Evolutionary conservation across 192 early-diverging fungal species (phyloP).

Genomic region (Entomortierella lignicola): DNA sequence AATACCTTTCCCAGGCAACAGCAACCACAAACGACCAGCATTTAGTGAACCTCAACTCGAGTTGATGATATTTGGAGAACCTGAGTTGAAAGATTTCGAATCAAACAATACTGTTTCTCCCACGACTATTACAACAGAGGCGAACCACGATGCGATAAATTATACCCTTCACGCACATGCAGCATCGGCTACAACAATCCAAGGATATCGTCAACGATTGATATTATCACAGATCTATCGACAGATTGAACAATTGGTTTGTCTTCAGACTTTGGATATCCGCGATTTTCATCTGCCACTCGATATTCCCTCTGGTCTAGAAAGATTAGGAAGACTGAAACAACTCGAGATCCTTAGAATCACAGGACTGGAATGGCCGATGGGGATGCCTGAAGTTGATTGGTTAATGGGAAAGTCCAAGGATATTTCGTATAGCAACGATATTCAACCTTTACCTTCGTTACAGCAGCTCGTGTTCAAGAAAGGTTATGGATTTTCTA

Average conservation of each 20-base stretch:
- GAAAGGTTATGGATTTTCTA: constrained; percentile 15
- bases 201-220: constrained; percentile 28
- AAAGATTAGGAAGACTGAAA: constrained; percentile 16
- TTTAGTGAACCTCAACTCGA: constrained; percentile 34
- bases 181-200: background rate
- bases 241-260: constrained; percentile 20
- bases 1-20: no score
- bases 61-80: constrained; percentile 14
- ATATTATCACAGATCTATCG: constrained; percentile 18
- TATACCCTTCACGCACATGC: background rate
- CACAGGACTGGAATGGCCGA: constrained; percentile 12
- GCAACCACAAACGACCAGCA: background rate
- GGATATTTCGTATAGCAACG: background rate
- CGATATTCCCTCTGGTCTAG: constrained; percentile 7
- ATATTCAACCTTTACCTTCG: background rate
- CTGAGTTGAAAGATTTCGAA: background rate
- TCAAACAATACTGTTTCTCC: background rate
- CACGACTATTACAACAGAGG: background rate
- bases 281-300: constrained; percentile 25
- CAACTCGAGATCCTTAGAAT: constrained; percentile 7
- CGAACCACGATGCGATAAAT: background rate
- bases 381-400: constrained; percentile 15
- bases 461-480: constrained; percentile 18
- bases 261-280: constrained; percentile 13
- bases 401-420: constrained; percentile 20